These are phyloP conservation scores for Triangularia verruculosa DNA, from an alignment of 2,329 filamentous ascomycete genomes.

Conservation along the genomic window DNA sequence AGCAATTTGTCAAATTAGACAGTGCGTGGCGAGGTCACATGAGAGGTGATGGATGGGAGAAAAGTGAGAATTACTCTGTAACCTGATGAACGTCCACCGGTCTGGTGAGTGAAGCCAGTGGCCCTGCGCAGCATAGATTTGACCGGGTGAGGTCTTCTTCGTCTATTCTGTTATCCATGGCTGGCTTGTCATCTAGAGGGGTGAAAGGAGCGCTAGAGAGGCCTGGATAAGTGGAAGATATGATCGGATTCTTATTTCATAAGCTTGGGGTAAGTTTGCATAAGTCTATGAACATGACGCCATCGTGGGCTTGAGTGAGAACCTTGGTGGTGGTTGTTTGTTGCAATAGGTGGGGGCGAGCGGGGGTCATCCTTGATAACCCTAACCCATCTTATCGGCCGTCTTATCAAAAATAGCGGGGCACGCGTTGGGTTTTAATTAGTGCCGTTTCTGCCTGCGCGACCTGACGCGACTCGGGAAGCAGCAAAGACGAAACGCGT, in stretches of 20 bases:
- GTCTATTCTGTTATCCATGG: constrained; percentile 27
- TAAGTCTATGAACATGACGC: neutral
- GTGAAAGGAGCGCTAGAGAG: neutral
- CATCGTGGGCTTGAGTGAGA: neutral
- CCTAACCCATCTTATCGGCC: neutral
- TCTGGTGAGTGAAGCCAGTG: constrained; percentile 26
- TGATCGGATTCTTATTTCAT: neutral
- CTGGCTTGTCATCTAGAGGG: neutral
- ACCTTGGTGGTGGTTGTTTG: neutral
- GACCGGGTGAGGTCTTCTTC: constrained; percentile 37
- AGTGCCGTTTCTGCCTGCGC: neutral
- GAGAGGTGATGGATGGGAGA: neutral
- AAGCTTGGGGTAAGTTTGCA: neutral
- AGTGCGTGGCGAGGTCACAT: neutral
- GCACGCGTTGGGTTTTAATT: constrained; percentile 3
- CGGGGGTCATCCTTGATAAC: neutral
- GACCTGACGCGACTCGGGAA: neutral
- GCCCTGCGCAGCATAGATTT: constrained; percentile 39
- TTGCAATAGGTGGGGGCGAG: neutral
- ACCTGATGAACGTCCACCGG: constrained; percentile 45
- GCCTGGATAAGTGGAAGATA: neutral
- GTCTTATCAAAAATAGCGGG: neutral
- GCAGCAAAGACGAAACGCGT: neutral
- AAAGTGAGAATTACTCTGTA: constrained; percentile 31
- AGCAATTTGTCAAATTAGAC: too few relatives aligned